Conservation (phyloP, 2,329 filamentous ascomycete genomes). For the Verticillium klebahnii region DNA sequence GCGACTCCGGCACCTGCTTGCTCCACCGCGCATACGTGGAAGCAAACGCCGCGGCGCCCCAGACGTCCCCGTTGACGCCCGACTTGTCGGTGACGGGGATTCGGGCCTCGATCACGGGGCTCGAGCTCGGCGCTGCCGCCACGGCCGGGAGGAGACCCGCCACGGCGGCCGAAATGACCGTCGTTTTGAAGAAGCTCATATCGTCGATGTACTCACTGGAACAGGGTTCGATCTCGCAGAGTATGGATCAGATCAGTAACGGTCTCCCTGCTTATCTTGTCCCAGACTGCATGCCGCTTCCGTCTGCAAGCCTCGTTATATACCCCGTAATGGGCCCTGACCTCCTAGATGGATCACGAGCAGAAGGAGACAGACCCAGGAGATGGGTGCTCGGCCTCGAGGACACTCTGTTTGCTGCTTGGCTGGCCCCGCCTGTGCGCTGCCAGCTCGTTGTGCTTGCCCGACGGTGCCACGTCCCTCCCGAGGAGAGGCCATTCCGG, state of each 20-base stretch:
- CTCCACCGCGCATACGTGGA: constrained; percentile 7
- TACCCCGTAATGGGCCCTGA: neutral
- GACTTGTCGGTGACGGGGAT: neutral
- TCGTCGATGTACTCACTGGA: neutral
- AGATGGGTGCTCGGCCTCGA: neutral
- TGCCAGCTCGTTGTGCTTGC: neutral
- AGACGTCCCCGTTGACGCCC: neutral
- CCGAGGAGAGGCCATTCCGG: neutral
- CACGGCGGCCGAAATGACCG: neutral
- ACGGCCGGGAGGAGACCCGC: neutral
- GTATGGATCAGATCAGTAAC: neutral
- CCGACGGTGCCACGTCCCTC: neutral
- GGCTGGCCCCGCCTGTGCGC: neutral
- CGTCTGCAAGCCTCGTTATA: neutral
- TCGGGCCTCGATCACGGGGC: neutral
- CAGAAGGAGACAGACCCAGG: neutral
- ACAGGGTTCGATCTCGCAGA: neutral
- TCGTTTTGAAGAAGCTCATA: neutral
- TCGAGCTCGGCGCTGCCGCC: neutral
- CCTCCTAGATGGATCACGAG: neutral
- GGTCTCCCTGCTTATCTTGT: neutral
- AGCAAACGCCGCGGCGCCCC: constrained; percentile 7
- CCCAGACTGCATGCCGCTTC: neutral
- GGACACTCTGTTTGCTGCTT: neutral
- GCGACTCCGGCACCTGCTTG: constrained; percentile 7